Percentiles rank a stretch among this genome's conserved stretches.
phyloP scores from a whole-genome alignment of 805 yeast species.

The Barnettozyma sucrosica region DNA sequence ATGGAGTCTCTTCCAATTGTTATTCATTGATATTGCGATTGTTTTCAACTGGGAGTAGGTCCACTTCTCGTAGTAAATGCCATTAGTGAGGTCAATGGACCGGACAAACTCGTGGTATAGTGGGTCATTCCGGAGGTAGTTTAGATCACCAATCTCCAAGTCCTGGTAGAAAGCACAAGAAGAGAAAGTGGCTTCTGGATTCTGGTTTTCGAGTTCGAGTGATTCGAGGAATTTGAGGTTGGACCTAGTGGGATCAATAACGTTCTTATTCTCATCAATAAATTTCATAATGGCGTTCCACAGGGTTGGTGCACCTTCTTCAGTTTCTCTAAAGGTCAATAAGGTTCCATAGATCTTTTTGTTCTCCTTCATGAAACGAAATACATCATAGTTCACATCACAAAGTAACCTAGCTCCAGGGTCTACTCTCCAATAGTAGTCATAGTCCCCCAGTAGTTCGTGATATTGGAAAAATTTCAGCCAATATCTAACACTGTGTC shows the following conservation, averaged over 20 bases:
- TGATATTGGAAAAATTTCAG: conserved; percentile 73
- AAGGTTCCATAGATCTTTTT: conserved; percentile 68
- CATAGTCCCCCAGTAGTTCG: conserved; percentile 57
- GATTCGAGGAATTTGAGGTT: background rate
- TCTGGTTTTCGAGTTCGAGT: conserved; percentile 1
- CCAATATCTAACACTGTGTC: conserved; percentile 83
- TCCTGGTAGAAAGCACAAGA: conserved; percentile 85
- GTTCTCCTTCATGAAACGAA: conserved; percentile 53
- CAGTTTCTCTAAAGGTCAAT: conserved; percentile 66
- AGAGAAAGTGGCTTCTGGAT: conserved; percentile 55
- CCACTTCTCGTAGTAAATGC: conserved; percentile 88
- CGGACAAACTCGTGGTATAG: conserved; percentile 67
- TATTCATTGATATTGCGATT: conserved; percentile 64
- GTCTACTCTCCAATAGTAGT: conserved; percentile 92
- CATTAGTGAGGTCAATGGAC: conserved; percentile 65
- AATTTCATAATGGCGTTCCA: conserved; percentile 43
- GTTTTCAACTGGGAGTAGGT: conserved; percentile 53
- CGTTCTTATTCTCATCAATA: conserved; percentile 27
- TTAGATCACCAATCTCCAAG: conserved; percentile 74
- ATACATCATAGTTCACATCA: conserved; percentile 55
- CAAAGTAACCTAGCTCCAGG: conserved; percentile 72
- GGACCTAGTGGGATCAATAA: background rate
- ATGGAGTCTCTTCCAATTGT: conserved; percentile 64
- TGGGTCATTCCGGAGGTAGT: conserved; percentile 59
- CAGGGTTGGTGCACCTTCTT: conserved; percentile 27